A percentile compares a stretch with the other conserved stretches of the same genome.
These are phyloP conservation scores for Kluyveromyces siamensis DNA, from an alignment of 805 yeast species.

Conservation along the genomic window DNA sequence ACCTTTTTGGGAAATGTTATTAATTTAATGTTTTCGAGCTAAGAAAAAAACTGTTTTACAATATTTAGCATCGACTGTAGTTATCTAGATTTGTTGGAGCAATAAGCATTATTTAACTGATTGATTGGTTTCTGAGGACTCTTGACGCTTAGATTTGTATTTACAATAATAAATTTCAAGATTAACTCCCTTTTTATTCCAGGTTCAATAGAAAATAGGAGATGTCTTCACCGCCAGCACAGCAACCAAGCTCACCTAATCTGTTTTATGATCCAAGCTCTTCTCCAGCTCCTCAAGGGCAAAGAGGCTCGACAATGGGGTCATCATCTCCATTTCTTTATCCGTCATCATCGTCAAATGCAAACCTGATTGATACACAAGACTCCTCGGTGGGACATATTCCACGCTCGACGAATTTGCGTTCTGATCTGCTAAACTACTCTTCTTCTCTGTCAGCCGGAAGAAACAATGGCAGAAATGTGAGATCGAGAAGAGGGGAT, in stretches of 20 bases:
- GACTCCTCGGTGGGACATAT: slow-evolving; percentile 10
- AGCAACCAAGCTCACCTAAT: slow-evolving; percentile 30
- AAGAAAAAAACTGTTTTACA: neutral
- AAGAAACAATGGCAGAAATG: slow-evolving; percentile 39
- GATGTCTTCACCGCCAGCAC: slow-evolving; percentile 23
- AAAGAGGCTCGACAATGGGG: slow-evolving; percentile 17
- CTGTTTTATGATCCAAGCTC: slow-evolving; percentile 25
- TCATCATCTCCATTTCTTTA: slow-evolving; percentile 38
- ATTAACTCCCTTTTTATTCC: neutral
- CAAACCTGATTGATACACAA: slow-evolving; percentile 23
- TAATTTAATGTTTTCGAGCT: neutral
- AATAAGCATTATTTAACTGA: neutral
- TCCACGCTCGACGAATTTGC: slow-evolving; percentile 28
- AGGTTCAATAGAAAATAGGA: neutral
- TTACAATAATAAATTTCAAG: neutral
- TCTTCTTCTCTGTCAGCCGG: slow-evolving; percentile 24
- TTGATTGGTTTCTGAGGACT: neutral
- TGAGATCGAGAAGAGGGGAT: slow-evolving; percentile 57
- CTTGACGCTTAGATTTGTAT: too few species aligned
- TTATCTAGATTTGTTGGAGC: neutral
- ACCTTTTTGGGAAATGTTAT: slow-evolving; percentile 6
- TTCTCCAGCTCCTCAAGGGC: slow-evolving; percentile 15
- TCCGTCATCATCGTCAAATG: slow-evolving; percentile 30
- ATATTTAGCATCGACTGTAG: neutral
- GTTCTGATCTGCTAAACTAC: slow-evolving; percentile 35